These are phyloP conservation scores for Hygrocybe punicea DNA, from an alignment of 768 basidiomycete genomes.

Conservation along the genomic window DNA sequence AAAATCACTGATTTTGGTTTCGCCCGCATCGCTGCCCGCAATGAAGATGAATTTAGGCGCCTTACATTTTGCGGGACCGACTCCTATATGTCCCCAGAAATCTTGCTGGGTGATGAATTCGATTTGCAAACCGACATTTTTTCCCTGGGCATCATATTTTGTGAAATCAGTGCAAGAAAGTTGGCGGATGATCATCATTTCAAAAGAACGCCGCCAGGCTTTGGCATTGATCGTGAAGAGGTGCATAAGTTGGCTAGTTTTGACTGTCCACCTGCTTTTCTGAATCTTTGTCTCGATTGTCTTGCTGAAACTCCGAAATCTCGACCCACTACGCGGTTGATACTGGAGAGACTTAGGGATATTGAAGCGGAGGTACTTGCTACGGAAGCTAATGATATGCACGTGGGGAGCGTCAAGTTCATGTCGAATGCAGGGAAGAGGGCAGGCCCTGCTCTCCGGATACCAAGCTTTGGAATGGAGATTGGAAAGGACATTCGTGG, in stretches of 20 bases:
- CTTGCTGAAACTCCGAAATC: slow-evolving; percentile 56
- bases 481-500: slow-evolving; percentile 57
- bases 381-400: slow-evolving; percentile 61
- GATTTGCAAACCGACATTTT: slow-evolving; percentile 93
- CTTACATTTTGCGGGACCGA: slow-evolving; percentile 88
- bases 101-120: slow-evolving; percentile 86
- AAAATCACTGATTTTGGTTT: slow-evolving; percentile 99
- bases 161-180: slow-evolving; percentile 80
- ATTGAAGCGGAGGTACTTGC: slow-evolving; percentile 84
- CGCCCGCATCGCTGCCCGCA: slow-evolving; percentile 88
- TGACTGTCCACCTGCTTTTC: slow-evolving; percentile 76
- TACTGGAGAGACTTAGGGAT: slow-evolving; percentile 71
- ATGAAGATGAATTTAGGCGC: slow-evolving; percentile 82
- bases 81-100: slow-evolving; percentile 97
- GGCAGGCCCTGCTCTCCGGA: slow-evolving; percentile 59
- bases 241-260: slow-evolving; percentile 61
- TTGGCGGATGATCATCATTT: slow-evolving; percentile 82
- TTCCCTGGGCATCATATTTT: slow-evolving; percentile 88
- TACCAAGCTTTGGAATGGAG: slow-evolving; percentile 82
- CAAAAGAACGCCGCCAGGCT: slow-evolving; percentile 74
- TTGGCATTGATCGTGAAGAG: slow-evolving; percentile 74
- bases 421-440: slow-evolving; percentile 61
- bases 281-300: slow-evolving; percentile 77
- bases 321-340: slow-evolving; percentile 73
- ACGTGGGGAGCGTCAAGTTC: slow-evolving; percentile 84